A percentile compares a stretch with the other conserved stretches of the same genome.
phyloP scores from a whole-genome alignment of 1,139 yeast genomes.

The Blastobotrys buckinghamii region DNA sequence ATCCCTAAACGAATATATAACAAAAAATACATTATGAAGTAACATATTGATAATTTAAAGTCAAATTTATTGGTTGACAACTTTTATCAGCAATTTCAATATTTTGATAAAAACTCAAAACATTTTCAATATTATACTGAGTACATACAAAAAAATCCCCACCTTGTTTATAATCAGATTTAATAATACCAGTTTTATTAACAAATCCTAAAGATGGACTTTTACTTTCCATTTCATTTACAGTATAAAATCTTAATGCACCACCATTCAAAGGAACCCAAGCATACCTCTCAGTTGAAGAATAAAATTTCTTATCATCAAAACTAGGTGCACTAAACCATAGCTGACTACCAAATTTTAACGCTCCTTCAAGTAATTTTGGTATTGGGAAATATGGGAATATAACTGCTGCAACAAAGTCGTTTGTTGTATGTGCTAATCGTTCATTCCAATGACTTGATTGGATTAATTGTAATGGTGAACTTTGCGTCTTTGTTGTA shows the following conservation, averaged over 20 bases:
- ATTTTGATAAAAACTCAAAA: neutral
- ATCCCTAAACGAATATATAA: no score
- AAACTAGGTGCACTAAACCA: neutral
- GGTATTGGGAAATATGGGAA: neutral
- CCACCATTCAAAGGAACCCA: neutral
- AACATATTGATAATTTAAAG: neutral
- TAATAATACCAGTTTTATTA: neutral
- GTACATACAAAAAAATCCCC: neutral
- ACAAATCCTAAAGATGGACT: neutral
- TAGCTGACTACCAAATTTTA: neutral
- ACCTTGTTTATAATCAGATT: neutral
- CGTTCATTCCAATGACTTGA: neutral
- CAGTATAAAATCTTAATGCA: neutral
- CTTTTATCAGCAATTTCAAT: neutral
- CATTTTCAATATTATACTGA: neutral
- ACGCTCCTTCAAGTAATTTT: neutral
- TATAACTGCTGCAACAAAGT: neutral
- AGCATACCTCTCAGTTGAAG: neutral
- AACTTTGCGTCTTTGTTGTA: neutral
- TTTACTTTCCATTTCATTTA: neutral
- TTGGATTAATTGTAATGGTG: neutral
- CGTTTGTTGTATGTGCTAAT: neutral
- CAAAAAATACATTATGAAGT: no score
- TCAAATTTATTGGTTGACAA: neutral
- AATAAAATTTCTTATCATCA: neutral